Base-by-base conservation (phyloP, 2,329 filamentous ascomycete species). In the Aspergillus uvarum region DNA sequence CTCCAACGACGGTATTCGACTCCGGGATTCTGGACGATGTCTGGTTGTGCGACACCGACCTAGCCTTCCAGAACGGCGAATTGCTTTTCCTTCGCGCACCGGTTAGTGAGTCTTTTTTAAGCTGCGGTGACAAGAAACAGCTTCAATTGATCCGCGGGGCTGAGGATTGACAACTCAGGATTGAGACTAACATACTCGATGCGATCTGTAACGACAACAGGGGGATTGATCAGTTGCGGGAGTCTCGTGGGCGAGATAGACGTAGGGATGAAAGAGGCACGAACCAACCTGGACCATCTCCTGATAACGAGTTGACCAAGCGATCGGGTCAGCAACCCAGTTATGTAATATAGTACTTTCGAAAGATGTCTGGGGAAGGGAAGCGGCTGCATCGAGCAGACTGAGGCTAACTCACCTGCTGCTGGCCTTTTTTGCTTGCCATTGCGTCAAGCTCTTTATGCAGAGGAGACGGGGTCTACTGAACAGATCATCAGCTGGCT, bases 231-330 rank as follows among this genome's bases (percentile, higher is more conserved):
- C 59, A 72, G 68, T 62, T 51, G 63, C 62, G 61, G 26, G 53
- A 38, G 60, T 52, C 54, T 51, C 52, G 54, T 54, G 38, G 52
- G 50, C 50, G 49, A 19, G 14, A 44, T 19, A 56, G 56, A 63
- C 19, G 58, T 31, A 44, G 56, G 61, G 64, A 52, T 59, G 32
- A 59, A 61, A 65, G 72, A 72, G 68, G 70, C 70, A 89, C 88
- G 84, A 89, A 98, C 95, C 94, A 83, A 99, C 93, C 89, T 99
- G 94, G 70, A 97, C 91, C 95, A 99, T 99, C 85, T 99, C 95
- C 92, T 98, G 54, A 52, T 38, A 11, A 35, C 16, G 22, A 38
- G 31, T 7, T 35, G 31, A 47, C 19, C 32, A 48, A 52, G 48
- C 22, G 5, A 56, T 51, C 54, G 29, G 11, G 58, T 70, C 38